Evolutionary conservation across 2,329 filamentous ascomycete genomes (phyloP).

Genomic region (Ceratocystis lukuohia): DNA sequence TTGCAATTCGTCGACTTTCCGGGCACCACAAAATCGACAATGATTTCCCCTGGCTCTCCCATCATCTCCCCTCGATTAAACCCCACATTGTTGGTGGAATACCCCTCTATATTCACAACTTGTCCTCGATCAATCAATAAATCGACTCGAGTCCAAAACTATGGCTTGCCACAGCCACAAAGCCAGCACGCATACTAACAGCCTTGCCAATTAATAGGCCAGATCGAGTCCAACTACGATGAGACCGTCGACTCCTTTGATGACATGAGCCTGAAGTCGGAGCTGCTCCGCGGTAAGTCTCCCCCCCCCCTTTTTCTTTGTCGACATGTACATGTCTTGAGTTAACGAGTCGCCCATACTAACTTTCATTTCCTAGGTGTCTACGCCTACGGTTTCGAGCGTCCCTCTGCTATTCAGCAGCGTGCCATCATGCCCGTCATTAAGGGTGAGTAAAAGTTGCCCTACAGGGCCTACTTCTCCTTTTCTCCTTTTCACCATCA

Average conservation of each 20-base stretch:
- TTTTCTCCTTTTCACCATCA: background rate
- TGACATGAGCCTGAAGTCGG: conserved; percentile 90
- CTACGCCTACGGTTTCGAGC: conserved; percentile 99
- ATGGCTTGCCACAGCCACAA: background rate
- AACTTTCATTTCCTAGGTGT: conserved; percentile 45
- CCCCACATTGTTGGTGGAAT: conserved; percentile 8
- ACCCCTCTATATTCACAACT: conserved; percentile 1
- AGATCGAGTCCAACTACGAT: conserved; percentile 99
- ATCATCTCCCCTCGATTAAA: background rate
- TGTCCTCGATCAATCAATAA: background rate
- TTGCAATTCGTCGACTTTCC: background rate
- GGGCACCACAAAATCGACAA: background rate
- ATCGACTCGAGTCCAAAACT: background rate
- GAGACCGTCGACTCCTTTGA: conserved; percentile 99
- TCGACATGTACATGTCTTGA: background rate
- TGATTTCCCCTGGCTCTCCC: background rate
- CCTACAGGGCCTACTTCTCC: background rate
- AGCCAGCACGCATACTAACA: conserved; percentile 3
- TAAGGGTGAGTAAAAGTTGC: conserved; percentile 57
- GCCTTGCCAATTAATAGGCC: conserved; percentile 43
- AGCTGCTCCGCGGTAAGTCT: conserved; percentile 72
- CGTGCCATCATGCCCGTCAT: conserved; percentile 99
- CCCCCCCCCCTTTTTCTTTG: conserved; percentile 4
- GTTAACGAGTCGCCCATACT: background rate
- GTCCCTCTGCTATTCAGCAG: conserved; percentile 98